These are phyloP conservation scores for Suhomyces choctaworum DNA, from an alignment of 1,139 yeast species.

Conservation along the genomic window DNA sequence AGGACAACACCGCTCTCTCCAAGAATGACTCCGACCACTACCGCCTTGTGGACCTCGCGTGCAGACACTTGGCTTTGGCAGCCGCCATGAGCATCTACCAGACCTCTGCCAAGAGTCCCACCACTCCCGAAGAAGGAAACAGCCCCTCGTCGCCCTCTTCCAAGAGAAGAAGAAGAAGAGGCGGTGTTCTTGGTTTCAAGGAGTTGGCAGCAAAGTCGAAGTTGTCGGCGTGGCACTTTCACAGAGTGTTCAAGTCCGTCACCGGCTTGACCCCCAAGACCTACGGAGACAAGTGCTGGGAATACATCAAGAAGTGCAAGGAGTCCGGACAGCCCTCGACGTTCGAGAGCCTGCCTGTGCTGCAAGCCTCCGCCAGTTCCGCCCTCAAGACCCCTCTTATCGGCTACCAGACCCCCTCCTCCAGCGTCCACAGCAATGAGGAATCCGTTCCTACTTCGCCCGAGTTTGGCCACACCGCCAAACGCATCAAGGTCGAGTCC, in stretches of 20 bases:
- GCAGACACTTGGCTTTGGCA: conserved; percentile 81
- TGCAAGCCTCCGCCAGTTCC: not conserved
- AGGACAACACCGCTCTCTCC: conserved; percentile 35
- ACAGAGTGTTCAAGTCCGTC: conserved; percentile 81
- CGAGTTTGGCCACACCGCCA: conserved; percentile 12
- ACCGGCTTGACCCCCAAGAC: conserved; percentile 87
- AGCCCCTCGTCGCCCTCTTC: conserved; percentile 13
- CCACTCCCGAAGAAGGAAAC: conserved; percentile 22
- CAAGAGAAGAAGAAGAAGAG: conserved; percentile 63
- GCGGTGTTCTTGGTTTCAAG: conserved; percentile 86
- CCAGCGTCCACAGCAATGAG: conserved; percentile 6
- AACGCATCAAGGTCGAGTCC: conserved; percentile 18
- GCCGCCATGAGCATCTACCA: conserved; percentile 59
- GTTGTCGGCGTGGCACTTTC: conserved; percentile 92
- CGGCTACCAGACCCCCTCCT: conserved; percentile 17
- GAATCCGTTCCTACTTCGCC: conserved; percentile 18
- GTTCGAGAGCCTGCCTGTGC: conserved; percentile 3
- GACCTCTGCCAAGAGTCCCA: conserved; percentile 19
- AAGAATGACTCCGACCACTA: conserved; percentile 69
- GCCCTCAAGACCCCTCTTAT: conserved; percentile 8
- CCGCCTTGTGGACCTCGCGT: conserved; percentile 73
- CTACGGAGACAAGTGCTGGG: conserved; percentile 86
- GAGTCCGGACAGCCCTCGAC: conserved; percentile 9
- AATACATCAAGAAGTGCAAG: conserved; percentile 47
- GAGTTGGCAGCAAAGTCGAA: conserved; percentile 85